Conservation (phyloP, 2,329 filamentous ascomycete genomes). For the Neonectria sp. region DNA sequence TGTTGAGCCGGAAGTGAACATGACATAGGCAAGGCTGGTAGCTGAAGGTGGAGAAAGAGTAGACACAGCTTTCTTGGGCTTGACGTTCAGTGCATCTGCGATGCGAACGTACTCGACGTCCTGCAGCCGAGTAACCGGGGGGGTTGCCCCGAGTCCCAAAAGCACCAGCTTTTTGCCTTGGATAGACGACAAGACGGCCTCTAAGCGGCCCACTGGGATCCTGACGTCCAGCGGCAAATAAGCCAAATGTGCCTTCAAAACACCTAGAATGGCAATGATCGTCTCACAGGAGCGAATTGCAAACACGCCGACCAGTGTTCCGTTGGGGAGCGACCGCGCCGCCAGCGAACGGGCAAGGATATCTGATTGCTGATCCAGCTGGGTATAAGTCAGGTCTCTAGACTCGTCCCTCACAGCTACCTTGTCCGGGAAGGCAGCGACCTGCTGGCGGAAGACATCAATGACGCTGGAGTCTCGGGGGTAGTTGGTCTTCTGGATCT, state of each 20-base stretch:
- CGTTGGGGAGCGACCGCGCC: neutral
- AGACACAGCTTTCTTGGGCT: neutral
- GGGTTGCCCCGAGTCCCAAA: neutral
- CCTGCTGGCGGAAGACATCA: constrained; percentile 44
- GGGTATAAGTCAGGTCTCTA: constrained; percentile 34
- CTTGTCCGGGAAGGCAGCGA: constrained; percentile 11
- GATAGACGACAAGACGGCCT: constrained; percentile 26
- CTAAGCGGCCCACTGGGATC: constrained; percentile 21
- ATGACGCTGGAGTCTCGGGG: constrained; percentile 39
- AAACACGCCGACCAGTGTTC: constrained; percentile 28
- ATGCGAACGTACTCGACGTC: constrained; percentile 3
- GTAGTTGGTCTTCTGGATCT: constrained; percentile 32
- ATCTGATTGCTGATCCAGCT: constrained; percentile 38
- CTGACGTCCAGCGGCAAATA: constrained; percentile 38
- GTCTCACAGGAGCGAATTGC: constrained; percentile 24
- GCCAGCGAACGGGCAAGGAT: constrained; percentile 4
- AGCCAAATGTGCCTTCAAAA: constrained; percentile 38
- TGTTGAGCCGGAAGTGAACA: constrained; percentile 2
- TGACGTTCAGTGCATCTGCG: neutral
- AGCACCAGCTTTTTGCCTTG: constrained; percentile 23
- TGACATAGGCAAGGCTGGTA: neutral
- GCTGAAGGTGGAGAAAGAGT: neutral
- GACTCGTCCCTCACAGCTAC: constrained; percentile 41
- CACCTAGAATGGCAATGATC: constrained; percentile 30
- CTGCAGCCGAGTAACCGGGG: neutral